Conservation (phyloP, 2,329 filamentous ascomycete species). For the Rhinocladiella mackenziei region DNA sequence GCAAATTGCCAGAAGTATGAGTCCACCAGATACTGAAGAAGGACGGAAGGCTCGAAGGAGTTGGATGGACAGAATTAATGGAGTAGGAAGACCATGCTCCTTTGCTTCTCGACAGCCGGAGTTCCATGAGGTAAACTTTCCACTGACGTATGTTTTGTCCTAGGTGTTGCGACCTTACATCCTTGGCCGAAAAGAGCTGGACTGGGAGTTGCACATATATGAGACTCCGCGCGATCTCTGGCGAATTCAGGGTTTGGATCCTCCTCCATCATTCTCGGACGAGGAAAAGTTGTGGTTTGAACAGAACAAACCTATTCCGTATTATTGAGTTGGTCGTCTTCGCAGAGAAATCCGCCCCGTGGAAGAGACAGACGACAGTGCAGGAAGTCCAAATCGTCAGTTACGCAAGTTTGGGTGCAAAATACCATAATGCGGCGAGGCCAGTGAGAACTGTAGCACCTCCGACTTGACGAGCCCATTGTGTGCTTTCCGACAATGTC, state of each 20-base stretch:
- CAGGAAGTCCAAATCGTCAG: not conserved
- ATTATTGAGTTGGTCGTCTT: constrained; percentile 4
- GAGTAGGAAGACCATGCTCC: constrained; percentile 1
- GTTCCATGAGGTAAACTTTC: too few relatives aligned
- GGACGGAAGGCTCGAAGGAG: constrained; percentile 7
- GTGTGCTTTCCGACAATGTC: constrained; percentile 23
- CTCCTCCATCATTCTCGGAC: constrained; percentile 11
- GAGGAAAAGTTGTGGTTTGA: constrained; percentile 14
- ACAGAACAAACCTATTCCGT: constrained; percentile 12
- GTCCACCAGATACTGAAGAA: constrained; percentile 11
- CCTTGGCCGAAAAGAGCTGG: constrained; percentile 12
- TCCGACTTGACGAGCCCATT: constrained; percentile 29
- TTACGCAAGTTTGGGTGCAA: constrained; percentile 28
- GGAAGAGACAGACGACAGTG: not conserved
- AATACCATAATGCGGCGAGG: constrained; percentile 33
- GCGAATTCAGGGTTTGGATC: constrained; percentile 17
- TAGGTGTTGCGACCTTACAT: constrained; percentile 15
- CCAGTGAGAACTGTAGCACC: constrained; percentile 32
- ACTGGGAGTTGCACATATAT: constrained; percentile 21
- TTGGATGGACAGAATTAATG: constrained; percentile 22
- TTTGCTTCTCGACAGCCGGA: too few relatives aligned
- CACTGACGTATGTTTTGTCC: too few relatives aligned
- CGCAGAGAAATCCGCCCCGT: not conserved
- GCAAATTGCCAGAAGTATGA: constrained; percentile 22
- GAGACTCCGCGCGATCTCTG: constrained; percentile 24